These are phyloP conservation scores for Talaromyces sp. DNA, from an alignment of 2,329 filamentous ascomycete species.

Conservation along the genomic window DNA sequence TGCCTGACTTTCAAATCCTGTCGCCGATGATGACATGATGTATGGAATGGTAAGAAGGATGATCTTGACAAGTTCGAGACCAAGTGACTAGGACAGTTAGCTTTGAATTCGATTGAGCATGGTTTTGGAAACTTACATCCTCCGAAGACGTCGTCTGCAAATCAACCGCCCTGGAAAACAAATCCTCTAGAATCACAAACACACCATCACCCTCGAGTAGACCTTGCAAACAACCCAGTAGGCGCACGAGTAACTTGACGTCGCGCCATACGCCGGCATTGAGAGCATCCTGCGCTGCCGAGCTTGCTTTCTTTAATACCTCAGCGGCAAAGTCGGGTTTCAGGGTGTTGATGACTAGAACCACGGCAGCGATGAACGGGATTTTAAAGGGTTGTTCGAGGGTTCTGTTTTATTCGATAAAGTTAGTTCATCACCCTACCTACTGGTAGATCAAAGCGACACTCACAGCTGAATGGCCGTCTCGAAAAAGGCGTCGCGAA, in stretches of 20 bases:
- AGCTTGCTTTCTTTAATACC: constrained; percentile 63
- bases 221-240: constrained; percentile 81
- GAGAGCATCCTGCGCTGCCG: constrained; percentile 65
- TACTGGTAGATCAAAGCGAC: neutral
- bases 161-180: constrained; percentile 90
- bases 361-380: constrained; percentile 84
- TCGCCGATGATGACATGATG: constrained; percentile 70
- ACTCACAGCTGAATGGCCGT: constrained; percentile 70
- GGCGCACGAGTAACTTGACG: constrained; percentile 85
- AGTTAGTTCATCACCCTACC: neutral
- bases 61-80: constrained; percentile 89
- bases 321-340: constrained; percentile 73
- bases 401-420: constrained; percentile 47
- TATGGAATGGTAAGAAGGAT: constrained; percentile 95
- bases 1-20: constrained; percentile 70
- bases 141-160: constrained; percentile 90
- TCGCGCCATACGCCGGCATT: constrained; percentile 78
- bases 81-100: constrained; percentile 51
- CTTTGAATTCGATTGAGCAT: neutral
- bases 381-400: constrained; percentile 95
- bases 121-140: constrained; percentile 62
- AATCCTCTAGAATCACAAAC: constrained; percentile 78
- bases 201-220: constrained; percentile 80
- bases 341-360: constrained; percentile 74
- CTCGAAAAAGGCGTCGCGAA: constrained; percentile 70